These are phyloP conservation scores for Chimonanthus salicifolius DNA, from an alignment of 164 flowering plant species.

Conservation along the genomic window DNA sequence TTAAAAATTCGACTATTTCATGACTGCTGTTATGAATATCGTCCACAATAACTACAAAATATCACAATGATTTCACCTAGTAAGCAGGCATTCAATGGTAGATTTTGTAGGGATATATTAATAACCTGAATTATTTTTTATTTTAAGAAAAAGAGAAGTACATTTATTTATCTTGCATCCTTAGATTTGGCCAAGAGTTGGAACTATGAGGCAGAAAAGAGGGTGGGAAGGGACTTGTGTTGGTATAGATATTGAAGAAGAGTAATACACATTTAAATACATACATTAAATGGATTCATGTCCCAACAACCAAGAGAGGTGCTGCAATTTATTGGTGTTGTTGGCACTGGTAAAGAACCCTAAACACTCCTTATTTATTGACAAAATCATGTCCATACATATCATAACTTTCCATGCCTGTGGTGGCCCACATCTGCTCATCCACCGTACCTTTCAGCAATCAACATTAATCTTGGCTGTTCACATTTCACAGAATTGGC, in stretches of 20 bases:
- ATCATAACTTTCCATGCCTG: slow-evolving; percentile 6
- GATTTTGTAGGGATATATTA: too few relatives aligned
- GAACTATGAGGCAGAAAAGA: neutral
- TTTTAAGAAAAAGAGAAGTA: too few relatives aligned
- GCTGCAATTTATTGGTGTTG: slow-evolving; percentile 34
- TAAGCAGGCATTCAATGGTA: too few relatives aligned
- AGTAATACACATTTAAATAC: slow-evolving; percentile 15
- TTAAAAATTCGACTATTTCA: too few relatives aligned
- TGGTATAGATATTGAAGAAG: slow-evolving; percentile 21
- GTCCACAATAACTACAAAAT: too few relatives aligned
- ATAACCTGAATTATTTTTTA: too few relatives aligned
- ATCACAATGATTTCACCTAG: too few relatives aligned
- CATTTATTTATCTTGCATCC: too few relatives aligned
- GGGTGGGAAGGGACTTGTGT: slow-evolving; percentile 12
- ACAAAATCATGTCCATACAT: neutral
- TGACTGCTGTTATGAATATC: too few relatives aligned
- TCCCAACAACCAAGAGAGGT: slow-evolving; percentile 26
- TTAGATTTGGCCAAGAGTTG: too few relatives aligned
- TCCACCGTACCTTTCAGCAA: neutral
- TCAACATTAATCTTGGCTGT: neutral
- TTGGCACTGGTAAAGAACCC: slow-evolving; percentile 31
- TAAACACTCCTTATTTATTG: slow-evolving; percentile 8
- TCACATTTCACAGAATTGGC: too few relatives aligned
- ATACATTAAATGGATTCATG: slow-evolving; percentile 31
- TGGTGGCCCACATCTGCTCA: neutral